These are phyloP conservation scores for Mycena venus DNA, from an alignment of 768 basidiomycete species.

Conservation along the genomic window DNA sequence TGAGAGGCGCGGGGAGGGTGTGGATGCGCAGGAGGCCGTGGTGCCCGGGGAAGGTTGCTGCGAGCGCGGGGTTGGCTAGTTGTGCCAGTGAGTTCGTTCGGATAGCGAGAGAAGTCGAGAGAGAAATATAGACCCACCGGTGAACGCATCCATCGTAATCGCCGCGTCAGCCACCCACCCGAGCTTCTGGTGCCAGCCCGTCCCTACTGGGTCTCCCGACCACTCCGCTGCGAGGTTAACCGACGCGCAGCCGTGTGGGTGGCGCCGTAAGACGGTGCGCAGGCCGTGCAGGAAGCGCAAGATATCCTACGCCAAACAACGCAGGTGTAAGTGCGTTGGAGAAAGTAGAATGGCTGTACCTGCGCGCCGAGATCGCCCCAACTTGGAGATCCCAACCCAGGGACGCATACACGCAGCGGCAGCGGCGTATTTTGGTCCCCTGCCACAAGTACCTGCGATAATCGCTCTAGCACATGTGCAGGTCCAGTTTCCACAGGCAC, in stretches of 20 bases:
- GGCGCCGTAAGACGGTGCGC: constrained; percentile 67
- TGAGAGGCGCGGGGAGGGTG: constrained; percentile 79
- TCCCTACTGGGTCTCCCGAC: constrained; percentile 63
- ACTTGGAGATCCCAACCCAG: constrained; percentile 69
- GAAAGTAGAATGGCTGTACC: too few species aligned
- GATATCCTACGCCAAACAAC: constrained; percentile 63
- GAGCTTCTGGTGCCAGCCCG: constrained; percentile 82
- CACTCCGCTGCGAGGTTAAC: constrained; percentile 76
- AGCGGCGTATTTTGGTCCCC: constrained; percentile 51
- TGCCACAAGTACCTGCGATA: constrained; percentile 45
- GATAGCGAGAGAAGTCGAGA: neutral
- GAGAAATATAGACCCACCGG: constrained; percentile 63
- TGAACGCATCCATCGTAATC: constrained; percentile 82
- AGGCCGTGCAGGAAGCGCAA: constrained; percentile 81
- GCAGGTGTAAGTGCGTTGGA: neutral
- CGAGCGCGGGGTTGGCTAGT: constrained; percentile 84
- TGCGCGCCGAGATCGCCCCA: constrained; percentile 76
- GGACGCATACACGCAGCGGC: constrained; percentile 73
- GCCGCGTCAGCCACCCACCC: constrained; percentile 85
- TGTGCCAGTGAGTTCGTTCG: neutral
- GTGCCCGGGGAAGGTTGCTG: constrained; percentile 82
- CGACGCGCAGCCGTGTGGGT: constrained; percentile 75
- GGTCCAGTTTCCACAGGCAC: constrained; percentile 37
- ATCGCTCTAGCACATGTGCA: constrained; percentile 38
- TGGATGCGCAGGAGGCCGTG: constrained; percentile 89